These are phyloP conservation scores for Spongispora temasekensis DNA, from an alignment of 1,284 basidiomycete genomes.

Conservation along the genomic window DNA sequence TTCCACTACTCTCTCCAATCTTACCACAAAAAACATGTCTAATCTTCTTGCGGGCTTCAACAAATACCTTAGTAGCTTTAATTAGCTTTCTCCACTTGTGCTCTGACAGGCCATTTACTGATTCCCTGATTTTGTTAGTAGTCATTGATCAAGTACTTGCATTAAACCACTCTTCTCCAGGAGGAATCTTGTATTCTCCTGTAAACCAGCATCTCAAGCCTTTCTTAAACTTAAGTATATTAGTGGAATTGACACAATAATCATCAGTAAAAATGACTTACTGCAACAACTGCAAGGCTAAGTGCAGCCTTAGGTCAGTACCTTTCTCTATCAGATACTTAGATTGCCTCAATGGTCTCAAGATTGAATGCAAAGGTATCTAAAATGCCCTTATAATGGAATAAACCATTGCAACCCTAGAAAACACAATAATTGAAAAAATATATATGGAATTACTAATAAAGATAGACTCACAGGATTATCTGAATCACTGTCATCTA, in stretches of 20 bases:
- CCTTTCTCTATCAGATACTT: neutral
- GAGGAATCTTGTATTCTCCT: neutral
- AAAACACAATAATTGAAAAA: neutral
- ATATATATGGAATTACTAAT: neutral
- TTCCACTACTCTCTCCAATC: neutral
- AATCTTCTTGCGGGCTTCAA: neutral
- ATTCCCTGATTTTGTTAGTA: neutral
- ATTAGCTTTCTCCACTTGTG: neutral
- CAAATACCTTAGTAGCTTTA: neutral
- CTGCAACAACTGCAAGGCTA: neutral
- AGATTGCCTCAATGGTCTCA: neutral
- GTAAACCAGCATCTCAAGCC: neutral
- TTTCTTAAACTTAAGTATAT: neutral
- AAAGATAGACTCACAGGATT: neutral
- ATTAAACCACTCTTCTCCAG: neutral
- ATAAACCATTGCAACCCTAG: neutral
- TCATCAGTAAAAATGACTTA: neutral
- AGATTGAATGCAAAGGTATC: neutral
- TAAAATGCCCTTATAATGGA: neutral
- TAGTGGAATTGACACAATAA: neutral
- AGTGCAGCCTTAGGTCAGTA: neutral
- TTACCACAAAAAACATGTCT: neutral
- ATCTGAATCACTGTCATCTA: neutral
- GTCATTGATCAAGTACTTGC: neutral
- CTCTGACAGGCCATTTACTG: neutral